Base-by-base conservation (phyloP, 768 basidiomycete species). In the Kwoniella dejecticola region DNA sequence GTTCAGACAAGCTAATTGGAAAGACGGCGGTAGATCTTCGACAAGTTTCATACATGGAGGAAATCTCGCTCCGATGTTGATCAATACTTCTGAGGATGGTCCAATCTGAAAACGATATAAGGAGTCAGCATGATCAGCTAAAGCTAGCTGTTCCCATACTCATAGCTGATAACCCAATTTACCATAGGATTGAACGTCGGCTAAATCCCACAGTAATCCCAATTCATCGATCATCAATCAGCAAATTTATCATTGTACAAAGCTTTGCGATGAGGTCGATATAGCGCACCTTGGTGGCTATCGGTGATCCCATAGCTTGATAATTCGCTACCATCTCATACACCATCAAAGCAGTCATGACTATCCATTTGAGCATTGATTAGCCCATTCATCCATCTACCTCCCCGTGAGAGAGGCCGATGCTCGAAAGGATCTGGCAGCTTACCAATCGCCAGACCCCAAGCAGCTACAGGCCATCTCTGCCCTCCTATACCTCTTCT, bases 1-100 rank as follows among this genome's bases (percentile, higher is more conserved):
- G 72, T 91, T 91, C 65, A 91, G 80, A 74, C 91, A 90, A 87
- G 67, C 62, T 31, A 61, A 31, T 26, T 36, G 44, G 55, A 66
- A 74, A 7, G 70, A 31, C 4, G 67, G 60, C 3, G 66, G 57
- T 19, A 75, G 47, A 17, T 42, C 71, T 12, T 55, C 40, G 23
- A 75, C 67, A 8, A 59, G 52, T 45, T 63, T 61, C 47, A 61
- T 66, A 60, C 63, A 54, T 52, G 93, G 89, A 13, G 90, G 89
- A 74, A 93, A 96, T 26, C 95, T 89, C 23, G 95, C 92, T 2
- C 94, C 94, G 52, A 91, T 81, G 69, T 88, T 85, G 60, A 97
- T 90, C 13, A 98, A 81, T 1, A 88, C 91, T 46, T 87, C 87
- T 48, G 84, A 85, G 0, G 90, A 88, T 2, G 95, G 95, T 2